A percentile compares a stretch with the other conserved stretches of the same genome.
Evolutionary conservation across 768 basidiomycete species (phyloP).

Genomic region (Neoboletus brunneissimus): DNA sequence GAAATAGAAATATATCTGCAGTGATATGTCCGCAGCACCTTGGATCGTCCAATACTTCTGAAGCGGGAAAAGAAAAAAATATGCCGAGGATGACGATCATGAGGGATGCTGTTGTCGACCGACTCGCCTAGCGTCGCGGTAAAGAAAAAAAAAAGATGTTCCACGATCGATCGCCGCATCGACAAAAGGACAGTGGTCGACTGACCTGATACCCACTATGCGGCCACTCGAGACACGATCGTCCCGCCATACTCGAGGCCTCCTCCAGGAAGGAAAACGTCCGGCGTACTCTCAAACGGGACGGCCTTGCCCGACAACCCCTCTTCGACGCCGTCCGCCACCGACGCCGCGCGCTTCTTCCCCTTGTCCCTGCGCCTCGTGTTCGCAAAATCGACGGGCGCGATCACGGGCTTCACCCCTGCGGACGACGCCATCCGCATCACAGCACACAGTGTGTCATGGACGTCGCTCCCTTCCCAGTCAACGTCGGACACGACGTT

Average conservation of each 20-base stretch:
- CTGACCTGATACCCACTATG: constrained; percentile 8
- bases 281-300: constrained; percentile 36
- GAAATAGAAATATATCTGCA: constrained; percentile 11
- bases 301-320: constrained; percentile 27
- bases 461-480: constrained; percentile 75
- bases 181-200: not conserved
- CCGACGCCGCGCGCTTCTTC: constrained; percentile 21
- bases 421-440: constrained; percentile 37
- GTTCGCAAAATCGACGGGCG: constrained; percentile 21
- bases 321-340: constrained; percentile 17
- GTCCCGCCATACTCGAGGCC: constrained; percentile 34
- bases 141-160: not conserved
- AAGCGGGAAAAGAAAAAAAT: not conserved
- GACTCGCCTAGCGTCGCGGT: not conserved
- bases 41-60: not conserved
- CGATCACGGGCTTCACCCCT: constrained; percentile 29
- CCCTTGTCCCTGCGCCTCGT: constrained; percentile 24
- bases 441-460: constrained; percentile 46
- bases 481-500: constrained; percentile 77
- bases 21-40: constrained; percentile 11
- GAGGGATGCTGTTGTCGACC: not conserved
- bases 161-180: not conserved
- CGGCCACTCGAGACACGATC: constrained; percentile 36
- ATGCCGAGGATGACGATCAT: not conserved
- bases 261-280: constrained; percentile 27